A percentile compares a stretch with the other conserved stretches of the same genome.
Conservation (phyloP, 371 early-diverging fungal species). For the Gilbertella persicaria region DNA sequence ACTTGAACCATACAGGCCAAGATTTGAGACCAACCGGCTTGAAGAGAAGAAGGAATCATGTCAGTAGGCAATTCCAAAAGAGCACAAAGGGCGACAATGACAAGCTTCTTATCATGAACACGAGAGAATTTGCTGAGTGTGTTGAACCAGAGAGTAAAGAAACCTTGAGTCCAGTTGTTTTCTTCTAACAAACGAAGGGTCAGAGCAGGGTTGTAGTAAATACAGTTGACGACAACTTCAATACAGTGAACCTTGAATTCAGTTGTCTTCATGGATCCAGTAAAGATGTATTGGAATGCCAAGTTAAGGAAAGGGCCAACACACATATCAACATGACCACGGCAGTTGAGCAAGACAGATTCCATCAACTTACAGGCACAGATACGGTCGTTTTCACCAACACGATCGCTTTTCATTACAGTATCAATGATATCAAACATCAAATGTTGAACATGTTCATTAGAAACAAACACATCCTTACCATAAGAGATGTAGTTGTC, state of each 20-base stretch:
- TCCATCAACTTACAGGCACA: conserved; percentile 81
- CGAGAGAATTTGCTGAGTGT: conserved; percentile 71
- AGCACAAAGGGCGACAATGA: conserved; percentile 77
- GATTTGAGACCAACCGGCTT: conserved; percentile 71
- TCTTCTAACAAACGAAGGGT: conserved; percentile 80
- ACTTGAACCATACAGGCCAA: conserved; percentile 62
- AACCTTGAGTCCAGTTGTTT: conserved; percentile 69
- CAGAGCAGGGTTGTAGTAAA: conserved; percentile 82
- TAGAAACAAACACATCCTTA: conserved; percentile 64
- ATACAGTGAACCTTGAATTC: conserved; percentile 61
- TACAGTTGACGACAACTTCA: conserved; percentile 75
- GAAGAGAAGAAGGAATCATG: conserved; percentile 71
- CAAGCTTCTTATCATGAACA: conserved; percentile 92
- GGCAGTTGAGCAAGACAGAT: conserved; percentile 76
- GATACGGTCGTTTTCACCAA: conserved; percentile 72
- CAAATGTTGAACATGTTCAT: conserved; percentile 61
- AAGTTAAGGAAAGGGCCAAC: conserved; percentile 64
- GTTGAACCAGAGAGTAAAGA: conserved; percentile 83
- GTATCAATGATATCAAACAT: conserved; percentile 74
- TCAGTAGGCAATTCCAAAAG: conserved; percentile 73
- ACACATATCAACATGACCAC: conserved; percentile 70
- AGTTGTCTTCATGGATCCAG: conserved; percentile 58
- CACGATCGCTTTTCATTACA: conserved; percentile 68
- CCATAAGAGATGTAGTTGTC: conserved; percentile 90
- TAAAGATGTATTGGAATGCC: conserved; percentile 65